Evolutionary conservation across 1,284 basidiomycete genomes (phyloP), one percentile per base, ranked within the genome.

Genomic region (Termitomyces sp.): DNA sequence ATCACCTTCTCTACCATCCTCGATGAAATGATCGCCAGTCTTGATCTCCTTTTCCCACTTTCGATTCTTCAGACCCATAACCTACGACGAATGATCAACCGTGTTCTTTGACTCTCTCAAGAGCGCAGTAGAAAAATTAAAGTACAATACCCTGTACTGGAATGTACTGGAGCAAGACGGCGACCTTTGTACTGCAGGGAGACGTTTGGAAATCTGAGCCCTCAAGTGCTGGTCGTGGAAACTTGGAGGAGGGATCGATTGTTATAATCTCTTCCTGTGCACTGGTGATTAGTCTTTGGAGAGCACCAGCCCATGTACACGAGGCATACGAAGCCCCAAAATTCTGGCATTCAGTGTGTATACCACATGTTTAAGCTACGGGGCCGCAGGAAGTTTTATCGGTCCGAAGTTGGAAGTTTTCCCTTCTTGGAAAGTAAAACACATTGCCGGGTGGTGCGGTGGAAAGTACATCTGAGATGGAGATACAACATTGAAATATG

Each of bases 1-100:
- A 46, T 57, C 56, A 4, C 42, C 47, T 41, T 47, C 56, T 43
- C 39, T 46, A 13, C 53, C 47, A 21, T 50, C 47, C 33, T 44
- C 36, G 31, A 33, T 38, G 28, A 49, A 47, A 6, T 54, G 13
- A 30, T 56, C 40, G 13, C 24, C 26, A 21, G 30, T 8, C 9
- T 36, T 51, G 3, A 51, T 24, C 17, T 52, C 48, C 30, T 41
- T 52, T 40, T 52, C 36, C 47, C 53, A 54, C 7, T 49, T 49
- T 30, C 26, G 47, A 49, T 38, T 49, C 7, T 49, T 24, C 24
- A 5, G 47, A 28, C 47, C 47, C 47, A 49, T 49, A 28, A 21
- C 12, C 34, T 38, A 36, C 5, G 24, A 43, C 26, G 9, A 17
- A 9, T 17, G n/a, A n/a, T 44, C 9, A 30, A 44, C 10, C 15